phyloP scores from a whole-genome alignment of 2,329 filamentous ascomycete genomes.

The Moelleriella libera region DNA sequence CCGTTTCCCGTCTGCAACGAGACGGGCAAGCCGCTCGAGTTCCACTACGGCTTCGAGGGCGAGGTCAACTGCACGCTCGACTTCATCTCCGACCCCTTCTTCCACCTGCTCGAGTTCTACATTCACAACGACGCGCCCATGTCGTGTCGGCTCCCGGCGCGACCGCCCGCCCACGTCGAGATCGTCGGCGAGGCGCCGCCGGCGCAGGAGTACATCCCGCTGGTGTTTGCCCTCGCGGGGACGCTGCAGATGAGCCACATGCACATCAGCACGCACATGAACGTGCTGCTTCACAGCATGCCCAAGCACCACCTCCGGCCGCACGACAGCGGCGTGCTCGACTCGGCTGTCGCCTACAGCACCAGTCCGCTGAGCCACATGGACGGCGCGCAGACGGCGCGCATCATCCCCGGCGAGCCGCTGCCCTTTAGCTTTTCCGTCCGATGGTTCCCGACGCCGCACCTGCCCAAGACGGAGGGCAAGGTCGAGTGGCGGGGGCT shows the following conservation, averaged over 20 bases:
- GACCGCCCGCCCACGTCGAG: conserved; percentile 46
- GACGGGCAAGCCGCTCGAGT: conserved; percentile 66
- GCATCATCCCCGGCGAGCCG: conserved; percentile 76
- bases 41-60: conserved; percentile 70
- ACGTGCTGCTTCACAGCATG: conserved; percentile 66
- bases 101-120: conserved; percentile 91
- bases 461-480: conserved; percentile 53
- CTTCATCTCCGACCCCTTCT: conserved; percentile 65
- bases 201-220: conserved; percentile 56
- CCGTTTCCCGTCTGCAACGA: conserved; percentile 87
- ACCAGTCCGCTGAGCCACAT: conserved; percentile 56
- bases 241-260: conserved; percentile 81
- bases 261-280: conserved; percentile 80
- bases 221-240: conserved; percentile 80
- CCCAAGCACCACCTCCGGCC: conserved; percentile 48
- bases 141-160: conserved; percentile 75
- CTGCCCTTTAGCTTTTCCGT: conserved; percentile 68
- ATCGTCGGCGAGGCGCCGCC: conserved; percentile 35
- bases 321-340: conserved; percentile 63
- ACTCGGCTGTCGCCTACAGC: conserved; percentile 78
- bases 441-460: conserved; percentile 70
- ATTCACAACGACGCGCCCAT: conserved; percentile 92
- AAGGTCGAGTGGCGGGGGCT: conserved; percentile 51
- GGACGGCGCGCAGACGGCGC: conserved; percentile 36
- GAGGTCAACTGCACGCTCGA: conserved; percentile 77